Evolutionary conservation across 2,329 filamentous ascomycete genomes (phyloP), one percentile per base, ranked within the genome.

Genomic region (Sarocladium oryzae): DNA sequence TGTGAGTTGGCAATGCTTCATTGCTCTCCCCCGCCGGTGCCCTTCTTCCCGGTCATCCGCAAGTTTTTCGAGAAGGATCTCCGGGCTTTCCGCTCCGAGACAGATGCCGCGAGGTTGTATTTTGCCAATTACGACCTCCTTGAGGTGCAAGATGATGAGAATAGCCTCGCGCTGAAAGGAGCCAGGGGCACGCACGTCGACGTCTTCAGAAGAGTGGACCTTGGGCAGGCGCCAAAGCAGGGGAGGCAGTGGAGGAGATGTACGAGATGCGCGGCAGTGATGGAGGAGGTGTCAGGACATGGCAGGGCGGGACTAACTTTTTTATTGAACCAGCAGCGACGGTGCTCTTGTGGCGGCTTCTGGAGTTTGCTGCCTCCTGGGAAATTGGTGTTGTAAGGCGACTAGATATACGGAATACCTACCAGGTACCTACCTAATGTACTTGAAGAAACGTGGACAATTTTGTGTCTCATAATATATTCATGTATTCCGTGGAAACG

Each of bases 81-180:
- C 24, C 72, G 72, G 0, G 71, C 74, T 18, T 76, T 91, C 51
- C 74, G 78, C 36, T 71, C 71, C 4, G 73, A 78, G 51, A 75
- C 84, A 10, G 82, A 93, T 56, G 76, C 81, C 24, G 78, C 84
- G 9, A 77, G 77, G 54, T 73, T 95, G 46, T 88, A 87, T 68
- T 86, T 89, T 66, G 79, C 81, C 46, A 81, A 93, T 62, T 88
- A 84, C 51, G 75, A 74, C 46, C 78, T 88, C 63, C 72, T 93
- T 10, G 85, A 86, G 4, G 71, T 89, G 13, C 75, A 78, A 9
- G 77, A 84, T 50, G 80, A 84, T 53, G 66, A 67, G 13, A 69
- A 70, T 16, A 78, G 76, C 4, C 61, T 79, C 11, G 65, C 62
- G 2, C 60, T 61, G 18, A 67, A 68, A 52, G 67, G 63, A 53